Conservation (phyloP, 2,329 filamentous ascomycete genomes). For the Talaromyces sp. region DNA sequence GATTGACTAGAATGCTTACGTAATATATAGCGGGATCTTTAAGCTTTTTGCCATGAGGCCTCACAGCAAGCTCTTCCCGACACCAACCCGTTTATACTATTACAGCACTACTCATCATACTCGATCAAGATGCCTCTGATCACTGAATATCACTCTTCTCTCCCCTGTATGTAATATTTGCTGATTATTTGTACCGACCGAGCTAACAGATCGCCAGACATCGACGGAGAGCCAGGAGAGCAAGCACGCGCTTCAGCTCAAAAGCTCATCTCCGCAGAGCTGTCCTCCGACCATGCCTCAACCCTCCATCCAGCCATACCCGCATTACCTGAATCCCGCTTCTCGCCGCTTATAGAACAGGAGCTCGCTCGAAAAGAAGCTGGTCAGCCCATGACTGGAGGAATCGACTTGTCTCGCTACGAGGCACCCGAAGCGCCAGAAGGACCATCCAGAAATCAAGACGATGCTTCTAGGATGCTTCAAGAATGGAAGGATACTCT, state of each 20-base stretch:
- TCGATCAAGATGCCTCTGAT: conserved; percentile 59
- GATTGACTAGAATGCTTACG: not conserved
- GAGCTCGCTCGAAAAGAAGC: conserved; percentile 67
- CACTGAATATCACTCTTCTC: conserved; percentile 69
- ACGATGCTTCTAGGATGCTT: conserved; percentile 30
- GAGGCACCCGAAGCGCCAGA: conserved; percentile 65
- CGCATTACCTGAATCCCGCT: conserved; percentile 50
- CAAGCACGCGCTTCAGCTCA: conserved; percentile 62
- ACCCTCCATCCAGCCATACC: conserved; percentile 60
- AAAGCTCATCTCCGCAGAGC: conserved; percentile 66
- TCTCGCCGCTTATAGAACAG: conserved; percentile 63
- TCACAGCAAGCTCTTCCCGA: not conserved
- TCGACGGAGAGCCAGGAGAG: conserved; percentile 68
- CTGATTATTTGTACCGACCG: conserved; percentile 17
- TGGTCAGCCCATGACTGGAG: conserved; percentile 56
- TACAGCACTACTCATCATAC: not conserved
- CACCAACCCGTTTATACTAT: not conserved
- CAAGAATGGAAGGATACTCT: conserved; percentile 51
- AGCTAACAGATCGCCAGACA: conserved; percentile 54
- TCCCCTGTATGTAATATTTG: conserved; percentile 64
- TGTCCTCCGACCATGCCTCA: conserved; percentile 48
- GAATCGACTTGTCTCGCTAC: conserved; percentile 77
- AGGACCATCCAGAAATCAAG: conserved; percentile 33
- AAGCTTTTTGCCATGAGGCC: not conserved
- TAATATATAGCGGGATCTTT: not conserved